Base-by-base conservation (phyloP, 345 rosid species). In the Litchi chinensis region DNA sequence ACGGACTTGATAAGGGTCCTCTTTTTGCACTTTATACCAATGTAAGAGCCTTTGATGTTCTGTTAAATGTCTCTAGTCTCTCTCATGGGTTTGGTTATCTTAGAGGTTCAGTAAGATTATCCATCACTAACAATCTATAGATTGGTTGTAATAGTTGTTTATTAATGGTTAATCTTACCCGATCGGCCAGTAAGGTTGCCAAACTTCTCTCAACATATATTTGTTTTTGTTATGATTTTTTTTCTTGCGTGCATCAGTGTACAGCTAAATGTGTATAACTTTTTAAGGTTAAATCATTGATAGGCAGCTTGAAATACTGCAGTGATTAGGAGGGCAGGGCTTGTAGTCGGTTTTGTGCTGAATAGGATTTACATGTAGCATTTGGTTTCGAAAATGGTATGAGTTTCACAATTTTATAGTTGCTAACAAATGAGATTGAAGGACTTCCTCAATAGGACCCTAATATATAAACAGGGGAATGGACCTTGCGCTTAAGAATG, bases 11-110 rank as follows among this genome's bases (percentile, higher is more conserved):
- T 8, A 88, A 89, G 6, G 98, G 95, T 70, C 73, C 89, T 71
- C 79, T 90, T 21, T 95, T 87, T 85, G 88, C 98, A 18, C 91
- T 95, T 40, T 93, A 91, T 77, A 95, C 98, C 64, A 88, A 89
- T 83, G 99, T 95, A 85, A 88, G 91, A 65, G 43, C 64, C 72
- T 59, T 72, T 8, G 8, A 8, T 19, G 21, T 48, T 5, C 2
- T 46, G 8, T 46, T 46, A 46, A 7, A 8, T 3, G 10, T 5
- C 52, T 7, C 12, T 46, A 46, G 12, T 46, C 8, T 5, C 8
- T 44, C 52, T 46, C 52, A 44, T 46, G 37, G 37, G 37, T 32
- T 32, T 5, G 2, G 10, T 0, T 46, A 4, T 3, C 12, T 7
- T 46, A 7, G 0, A 2, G 52, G 52, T 46, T 46, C 7, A 6